These are phyloP conservation scores for Gnaphalium uliginosum DNA, from an alignment of 129 eudicot species.

Conservation along the genomic window DNA sequence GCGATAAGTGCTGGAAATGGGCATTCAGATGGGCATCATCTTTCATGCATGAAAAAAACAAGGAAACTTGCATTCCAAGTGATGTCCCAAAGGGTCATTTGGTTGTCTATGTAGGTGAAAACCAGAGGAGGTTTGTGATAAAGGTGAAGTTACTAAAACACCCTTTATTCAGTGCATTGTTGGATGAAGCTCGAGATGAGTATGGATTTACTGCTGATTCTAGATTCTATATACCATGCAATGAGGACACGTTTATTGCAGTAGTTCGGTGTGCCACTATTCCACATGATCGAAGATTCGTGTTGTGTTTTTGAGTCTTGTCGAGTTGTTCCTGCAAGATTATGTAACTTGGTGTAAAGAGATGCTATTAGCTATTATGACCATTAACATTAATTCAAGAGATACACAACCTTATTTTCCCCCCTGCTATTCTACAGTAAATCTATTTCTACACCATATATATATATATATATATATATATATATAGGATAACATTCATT, in stretches of 20 bases:
- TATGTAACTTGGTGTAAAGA: constrained; percentile 29
- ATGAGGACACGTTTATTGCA: constrained; percentile 64
- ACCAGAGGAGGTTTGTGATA: constrained; percentile 68
- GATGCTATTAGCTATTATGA: constrained; percentile 4
- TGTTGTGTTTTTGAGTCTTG: constrained; percentile 37
- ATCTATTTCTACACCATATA: neutral
- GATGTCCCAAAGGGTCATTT: constrained; percentile 94
- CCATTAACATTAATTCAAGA: constrained; percentile 17
- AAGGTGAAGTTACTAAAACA: constrained; percentile 63
- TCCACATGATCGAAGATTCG: constrained; percentile 24
- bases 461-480: no score
- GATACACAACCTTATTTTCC: constrained; percentile 1
- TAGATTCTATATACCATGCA: constrained; percentile 67
- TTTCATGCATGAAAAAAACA: constrained; percentile 38
- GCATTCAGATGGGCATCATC: constrained; percentile 43
- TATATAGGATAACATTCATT: neutral
- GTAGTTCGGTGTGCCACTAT: constrained; percentile 60
- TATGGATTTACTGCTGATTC: constrained; percentile 54
- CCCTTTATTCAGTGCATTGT: constrained; percentile 69
- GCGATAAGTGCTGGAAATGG: constrained; percentile 59
- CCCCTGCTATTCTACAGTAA: neutral
- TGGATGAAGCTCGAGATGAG: constrained; percentile 76
- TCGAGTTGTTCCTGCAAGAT: constrained; percentile 15
- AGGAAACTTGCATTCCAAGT: constrained; percentile 49
- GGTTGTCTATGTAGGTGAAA: constrained; percentile 85